Evolutionary conservation across 164 flowering plant species (phyloP), one percentile per base, ranked within the genome.

Genomic region (Sedum album): DNA sequence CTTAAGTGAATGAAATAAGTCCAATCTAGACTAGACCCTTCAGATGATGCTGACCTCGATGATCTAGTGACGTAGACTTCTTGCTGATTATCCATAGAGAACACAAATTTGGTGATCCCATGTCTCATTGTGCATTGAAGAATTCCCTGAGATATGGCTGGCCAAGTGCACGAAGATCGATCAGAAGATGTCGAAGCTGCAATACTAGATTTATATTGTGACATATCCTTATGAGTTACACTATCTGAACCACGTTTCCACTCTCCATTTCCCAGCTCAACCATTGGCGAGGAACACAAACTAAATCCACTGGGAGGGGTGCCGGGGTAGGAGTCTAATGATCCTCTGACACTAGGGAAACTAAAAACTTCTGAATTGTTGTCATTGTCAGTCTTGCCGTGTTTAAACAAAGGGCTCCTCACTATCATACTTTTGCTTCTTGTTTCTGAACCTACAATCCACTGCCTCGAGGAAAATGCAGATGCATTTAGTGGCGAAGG

Each of bases 121-220:
- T 68, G 67, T 39, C 84, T 85, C 96, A 92, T 84, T 31, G 72
- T 73, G 72, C 82, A 81, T 18, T 86, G 92, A 48, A 95, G 90
- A 84, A 83, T 80, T 66, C 93, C 97, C 48, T 74, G 85, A 65
- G 78, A 85, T 68, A 76, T 38, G 63, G 74, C 20, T 5, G 73
- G 48, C 46, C 73, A 67, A 71, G 78, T 38, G 69, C 85, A 79
- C 13, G 81, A 76, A 65, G 87, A 74, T 61, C 73, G 78, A 77
- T 80, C 80, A 23, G 86, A 82, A 68, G 68, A 72, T 7, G 78
- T 69, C 18, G 67, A 65, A n/a, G n/a, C n/a, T 21, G 66, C 66
- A 62, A 83, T 66, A 76, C 86, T 87, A 18, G 88, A 82, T n/a
- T 69, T 48, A 44, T 90, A 84, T 53, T 60, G 42, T 64, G 75